phyloP scores from a whole-genome alignment of 192 early-diverging fungal species.

The Mortierella alpina region DNA sequence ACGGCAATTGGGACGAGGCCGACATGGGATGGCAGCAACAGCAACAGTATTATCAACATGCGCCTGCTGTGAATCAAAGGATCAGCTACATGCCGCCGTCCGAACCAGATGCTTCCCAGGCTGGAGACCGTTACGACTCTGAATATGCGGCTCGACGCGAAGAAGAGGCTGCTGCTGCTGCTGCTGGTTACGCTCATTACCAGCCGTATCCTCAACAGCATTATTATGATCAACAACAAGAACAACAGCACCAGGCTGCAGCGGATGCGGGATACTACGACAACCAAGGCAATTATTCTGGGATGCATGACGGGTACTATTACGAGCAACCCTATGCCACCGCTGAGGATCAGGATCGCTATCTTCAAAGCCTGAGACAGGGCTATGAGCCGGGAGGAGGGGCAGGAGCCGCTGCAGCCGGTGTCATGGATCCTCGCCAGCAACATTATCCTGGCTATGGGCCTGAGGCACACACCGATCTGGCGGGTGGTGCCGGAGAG shows the following conservation, averaged over 20 bases:
- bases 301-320: neutral
- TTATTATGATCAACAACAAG: neutral
- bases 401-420: too few relatives aligned
- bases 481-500: too few relatives aligned
- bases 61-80: neutral
- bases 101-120: constrained; percentile 5
- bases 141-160: constrained; percentile 5
- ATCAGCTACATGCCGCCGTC: constrained; percentile 13
- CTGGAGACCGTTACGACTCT: constrained; percentile 7
- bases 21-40: neutral
- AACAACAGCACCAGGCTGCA: neutral
- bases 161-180: neutral
- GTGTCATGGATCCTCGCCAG: too few relatives aligned
- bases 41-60: constrained; percentile 4
- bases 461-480: too few relatives aligned
- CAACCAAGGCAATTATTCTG: neutral
- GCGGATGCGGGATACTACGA: neutral
- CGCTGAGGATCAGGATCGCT: neutral
- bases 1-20: constrained; percentile 10
- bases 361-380: neutral
- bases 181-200: neutral
- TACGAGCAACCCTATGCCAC: neutral
- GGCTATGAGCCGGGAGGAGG: too few relatives aligned
- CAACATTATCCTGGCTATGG: too few relatives aligned
- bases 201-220: constrained; percentile 23